Evolutionary conservation across 1,284 basidiomycete species (phyloP), one percentile per base, ranked within the genome.

Genomic region (Sanguinoderma infundibulare): DNA sequence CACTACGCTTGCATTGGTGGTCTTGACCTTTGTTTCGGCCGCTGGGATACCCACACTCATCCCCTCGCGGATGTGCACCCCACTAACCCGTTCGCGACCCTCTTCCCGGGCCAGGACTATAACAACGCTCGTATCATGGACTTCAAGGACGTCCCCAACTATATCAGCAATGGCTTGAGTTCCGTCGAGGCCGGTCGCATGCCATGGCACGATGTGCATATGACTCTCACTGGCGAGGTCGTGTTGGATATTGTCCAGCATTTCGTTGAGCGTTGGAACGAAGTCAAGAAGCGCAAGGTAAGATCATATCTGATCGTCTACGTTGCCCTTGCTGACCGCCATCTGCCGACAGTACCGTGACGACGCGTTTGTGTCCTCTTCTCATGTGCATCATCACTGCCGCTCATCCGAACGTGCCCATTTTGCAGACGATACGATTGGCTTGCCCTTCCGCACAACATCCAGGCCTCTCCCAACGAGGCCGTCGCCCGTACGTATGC

Each of bases 61-160:
- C 94, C 94, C 1, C 83, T 97, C 38, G 91, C 95, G 4, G 96
- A 98, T 72, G 92, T 87, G 9, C 96, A 98, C 72, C 94, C 94
- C 0, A 92, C 92, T 1, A 81, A 95, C 69, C 95, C 95, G 71
- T 78, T 81, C 38, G 81, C 82, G 55, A 94, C 93, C 0, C 80
- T 98, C 34, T 98, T 96, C 80, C 93, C 96, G 0, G 96, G 96
- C 2, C 95, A 97, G 76, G 95, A 96, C 73, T 96, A 94, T 76
- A 96, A 96, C 75, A 95, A 96, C 64, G 92, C 91, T 2, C 84
- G 92, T 15, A 79, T 91, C 42, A 80, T 87, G 72, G 94, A 95
- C 73, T 95, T 96, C 77, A 81, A 94, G 74, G 81, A 92, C 10
- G 95, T 98, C 0, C 82, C 86, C 62, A 82, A 94, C 65, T 98